Evolutionary conservation across 139 green algal species (phyloP).

Genomic region (Zygnema cylindricum): DNA sequence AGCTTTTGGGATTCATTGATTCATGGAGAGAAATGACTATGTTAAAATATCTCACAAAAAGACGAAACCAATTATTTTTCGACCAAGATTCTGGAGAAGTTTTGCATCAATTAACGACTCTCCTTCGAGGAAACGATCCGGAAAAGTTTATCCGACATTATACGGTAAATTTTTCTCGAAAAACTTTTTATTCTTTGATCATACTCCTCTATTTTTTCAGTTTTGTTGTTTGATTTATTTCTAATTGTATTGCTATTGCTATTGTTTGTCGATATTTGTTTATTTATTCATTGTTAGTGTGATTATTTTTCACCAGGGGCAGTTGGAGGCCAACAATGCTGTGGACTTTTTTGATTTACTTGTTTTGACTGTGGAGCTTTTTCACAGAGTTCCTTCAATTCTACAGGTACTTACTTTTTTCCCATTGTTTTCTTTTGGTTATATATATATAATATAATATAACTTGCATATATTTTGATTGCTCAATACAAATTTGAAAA

Average conservation of each 20-base stretch:
- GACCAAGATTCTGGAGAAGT: neutral
- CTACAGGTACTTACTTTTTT: neutral
- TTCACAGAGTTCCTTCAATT: neutral
- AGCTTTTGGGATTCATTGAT: neutral
- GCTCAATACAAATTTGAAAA: too few species aligned
- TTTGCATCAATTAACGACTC: neutral
- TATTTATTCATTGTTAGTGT: too few species aligned
- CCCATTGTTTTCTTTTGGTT: too few species aligned
- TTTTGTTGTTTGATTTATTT: too few species aligned
- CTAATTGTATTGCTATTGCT: too few species aligned
- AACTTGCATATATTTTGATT: too few species aligned
- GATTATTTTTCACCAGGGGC: too few species aligned
- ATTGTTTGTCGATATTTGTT: too few species aligned
- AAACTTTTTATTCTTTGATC: too few species aligned
- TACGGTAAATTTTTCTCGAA: neutral
- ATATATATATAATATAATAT: too few species aligned
- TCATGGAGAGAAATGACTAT: neutral
- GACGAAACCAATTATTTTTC: neutral
- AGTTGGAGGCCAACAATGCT: slow-evolving; percentile 12
- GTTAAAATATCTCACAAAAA: neutral
- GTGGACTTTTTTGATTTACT: slow-evolving; percentile 24
- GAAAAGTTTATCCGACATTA: neutral
- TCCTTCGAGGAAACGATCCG: neutral
- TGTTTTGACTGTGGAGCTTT: neutral
- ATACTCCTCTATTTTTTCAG: too few species aligned